Conservation (phyloP, 768 basidiomycete species). For the Butyriboletus loyo region DNA sequence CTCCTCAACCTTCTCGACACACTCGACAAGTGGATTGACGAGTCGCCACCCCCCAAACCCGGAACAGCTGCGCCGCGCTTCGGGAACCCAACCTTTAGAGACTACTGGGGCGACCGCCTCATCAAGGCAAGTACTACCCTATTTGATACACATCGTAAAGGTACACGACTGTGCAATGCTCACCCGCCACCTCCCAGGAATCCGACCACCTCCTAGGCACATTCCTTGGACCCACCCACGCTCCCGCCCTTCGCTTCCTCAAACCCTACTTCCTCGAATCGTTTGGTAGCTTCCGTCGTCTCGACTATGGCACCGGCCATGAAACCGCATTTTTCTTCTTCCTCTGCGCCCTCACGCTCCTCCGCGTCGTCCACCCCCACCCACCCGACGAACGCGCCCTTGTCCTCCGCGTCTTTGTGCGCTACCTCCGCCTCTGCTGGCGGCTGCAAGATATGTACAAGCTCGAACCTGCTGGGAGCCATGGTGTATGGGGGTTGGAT, state of each 20-base stretch:
- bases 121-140: conserved; percentile 55
- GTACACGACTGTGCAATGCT: neutral
- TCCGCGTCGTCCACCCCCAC: conserved; percentile 59
- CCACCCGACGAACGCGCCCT: conserved; percentile 59
- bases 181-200: conserved; percentile 37
- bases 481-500: conserved; percentile 97
- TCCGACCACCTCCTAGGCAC: conserved; percentile 46
- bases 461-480: conserved; percentile 94
- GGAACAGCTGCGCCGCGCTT: conserved; percentile 64
- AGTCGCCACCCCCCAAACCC: conserved; percentile 69
- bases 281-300: conserved; percentile 85
- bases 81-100: conserved; percentile 88
- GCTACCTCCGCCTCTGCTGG: conserved; percentile 83
- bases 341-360: conserved; percentile 66
- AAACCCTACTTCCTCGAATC: conserved; percentile 77
- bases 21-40: conserved; percentile 73
- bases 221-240: conserved; percentile 47
- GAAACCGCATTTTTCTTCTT: conserved; percentile 86
- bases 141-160: neutral
- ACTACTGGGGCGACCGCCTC: conserved; percentile 70
- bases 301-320: conserved; percentile 98
- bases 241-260: conserved; percentile 55
- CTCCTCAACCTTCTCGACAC: conserved; percentile 59
- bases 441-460: conserved; percentile 83
- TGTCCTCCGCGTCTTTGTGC: conserved; percentile 61